phyloP scores from a whole-genome alignment of 257 asterid genomes.

The Salvia splendens region DNA sequence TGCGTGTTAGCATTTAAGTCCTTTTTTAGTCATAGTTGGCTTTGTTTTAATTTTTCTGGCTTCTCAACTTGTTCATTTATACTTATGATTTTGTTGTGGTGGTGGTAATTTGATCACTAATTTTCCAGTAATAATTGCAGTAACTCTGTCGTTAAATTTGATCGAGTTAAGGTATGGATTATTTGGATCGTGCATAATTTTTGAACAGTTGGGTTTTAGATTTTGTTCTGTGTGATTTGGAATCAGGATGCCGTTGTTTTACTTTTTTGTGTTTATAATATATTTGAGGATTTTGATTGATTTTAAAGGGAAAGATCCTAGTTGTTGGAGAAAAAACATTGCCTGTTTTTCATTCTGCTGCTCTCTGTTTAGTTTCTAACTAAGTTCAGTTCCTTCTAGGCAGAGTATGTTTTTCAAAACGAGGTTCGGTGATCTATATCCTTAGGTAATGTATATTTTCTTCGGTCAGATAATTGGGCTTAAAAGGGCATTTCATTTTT shows the following conservation, averaged over 20 bases:
- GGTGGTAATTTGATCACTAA: background rate
- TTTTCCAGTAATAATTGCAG: background rate
- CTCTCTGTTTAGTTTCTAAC: background rate
- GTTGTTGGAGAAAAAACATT: background rate
- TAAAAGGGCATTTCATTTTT: too few relatives aligned
- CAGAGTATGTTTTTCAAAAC: background rate
- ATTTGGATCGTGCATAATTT: constrained; percentile 1
- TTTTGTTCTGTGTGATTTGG: background rate
- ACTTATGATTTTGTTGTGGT: background rate
- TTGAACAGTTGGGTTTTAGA: background rate
- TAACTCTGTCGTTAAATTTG: background rate
- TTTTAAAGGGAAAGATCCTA: background rate
- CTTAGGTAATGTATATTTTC: too few relatives aligned
- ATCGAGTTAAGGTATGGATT: background rate
- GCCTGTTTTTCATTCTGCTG: background rate
- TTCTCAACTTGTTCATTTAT: background rate
- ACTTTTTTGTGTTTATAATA: background rate
- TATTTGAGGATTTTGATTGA: background rate
- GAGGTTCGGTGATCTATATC: background rate
- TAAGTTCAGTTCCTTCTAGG: background rate
- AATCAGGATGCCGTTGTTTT: background rate
- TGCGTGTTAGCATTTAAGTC: too few relatives aligned
- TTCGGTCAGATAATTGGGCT: too few relatives aligned
- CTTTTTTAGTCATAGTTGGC: constrained; percentile 6
- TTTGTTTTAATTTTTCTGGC: background rate